Conservation (phyloP, 805 yeast genomes). For the Cyberlindnera maritima region DNA sequence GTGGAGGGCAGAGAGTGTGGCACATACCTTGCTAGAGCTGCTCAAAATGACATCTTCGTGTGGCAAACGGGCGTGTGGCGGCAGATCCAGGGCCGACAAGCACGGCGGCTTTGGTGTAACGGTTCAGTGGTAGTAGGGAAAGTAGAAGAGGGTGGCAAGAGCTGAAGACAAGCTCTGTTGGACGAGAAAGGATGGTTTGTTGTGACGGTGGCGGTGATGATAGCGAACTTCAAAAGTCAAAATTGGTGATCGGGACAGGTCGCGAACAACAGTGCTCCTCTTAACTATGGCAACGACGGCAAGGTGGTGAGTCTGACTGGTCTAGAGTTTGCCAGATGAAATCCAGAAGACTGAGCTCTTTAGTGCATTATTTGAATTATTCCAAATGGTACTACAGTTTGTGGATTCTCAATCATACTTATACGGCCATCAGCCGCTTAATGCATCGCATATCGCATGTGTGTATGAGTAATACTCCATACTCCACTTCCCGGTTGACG, state of each 20-base stretch:
- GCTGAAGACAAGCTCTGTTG: not conserved
- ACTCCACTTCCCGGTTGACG: too few species aligned
- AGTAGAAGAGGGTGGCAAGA: not conserved
- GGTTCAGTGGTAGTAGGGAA: constrained; percentile 12
- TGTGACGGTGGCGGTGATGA: not conserved
- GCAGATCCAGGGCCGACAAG: not conserved
- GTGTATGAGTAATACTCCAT: not conserved
- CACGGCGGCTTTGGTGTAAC: not conserved
- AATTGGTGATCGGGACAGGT: not conserved
- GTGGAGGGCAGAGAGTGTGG: not conserved
- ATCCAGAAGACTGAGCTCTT: not conserved
- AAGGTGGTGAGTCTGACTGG: too few species aligned
- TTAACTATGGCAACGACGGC: not conserved
- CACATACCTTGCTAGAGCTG: constrained; percentile 10
- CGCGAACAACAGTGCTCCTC: not conserved
- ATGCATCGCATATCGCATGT: not conserved
- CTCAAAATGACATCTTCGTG: constrained; percentile 21
- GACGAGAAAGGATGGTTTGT: not conserved
- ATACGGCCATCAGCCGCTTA: not conserved
- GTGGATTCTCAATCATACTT: not conserved
- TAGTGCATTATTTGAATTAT: too few species aligned
- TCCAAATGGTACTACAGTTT: too few species aligned
- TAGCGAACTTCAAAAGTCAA: not conserved
- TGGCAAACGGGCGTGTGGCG: not conserved
- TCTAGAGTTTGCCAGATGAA: not conserved